These are phyloP conservation scores for Fonsecaea pedrosoi DNA, from an alignment of 2,329 filamentous ascomycete genomes.

Conservation along the genomic window DNA sequence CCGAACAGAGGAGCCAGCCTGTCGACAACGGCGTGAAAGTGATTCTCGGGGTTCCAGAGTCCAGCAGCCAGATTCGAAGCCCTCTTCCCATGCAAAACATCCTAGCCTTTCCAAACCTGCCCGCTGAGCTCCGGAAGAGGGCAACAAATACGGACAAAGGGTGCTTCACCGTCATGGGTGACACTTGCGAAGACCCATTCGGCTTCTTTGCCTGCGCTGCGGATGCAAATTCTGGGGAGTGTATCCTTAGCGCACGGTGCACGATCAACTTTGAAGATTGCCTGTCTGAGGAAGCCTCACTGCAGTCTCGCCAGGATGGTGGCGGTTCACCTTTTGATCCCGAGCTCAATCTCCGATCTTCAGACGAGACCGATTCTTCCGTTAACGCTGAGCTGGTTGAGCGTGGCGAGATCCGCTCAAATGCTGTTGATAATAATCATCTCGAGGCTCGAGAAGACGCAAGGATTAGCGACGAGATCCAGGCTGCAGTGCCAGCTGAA, in stretches of 20 bases:
- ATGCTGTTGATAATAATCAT: slow-evolving; percentile 1
- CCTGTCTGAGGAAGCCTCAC: neutral
- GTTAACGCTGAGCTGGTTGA: neutral
- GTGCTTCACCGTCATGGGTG: slow-evolving; percentile 5
- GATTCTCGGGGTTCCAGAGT: slow-evolving; percentile 1
- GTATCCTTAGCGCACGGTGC: neutral
- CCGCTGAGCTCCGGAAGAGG: neutral
- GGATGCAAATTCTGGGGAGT: neutral
- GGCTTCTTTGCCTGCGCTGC: neutral
- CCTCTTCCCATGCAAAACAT: slow-evolving; percentile 21
- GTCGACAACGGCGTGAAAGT: slow-evolving; percentile 2
- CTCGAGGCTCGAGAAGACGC: neutral
- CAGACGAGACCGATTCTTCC: neutral
- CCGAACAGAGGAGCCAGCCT: neutral
- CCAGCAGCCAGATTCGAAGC: slow-evolving; percentile 6
- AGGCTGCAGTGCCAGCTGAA: slow-evolving; percentile 17
- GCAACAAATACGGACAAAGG: neutral
- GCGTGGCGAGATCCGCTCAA: slow-evolving; percentile 3
- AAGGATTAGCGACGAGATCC: slow-evolving; percentile 16
- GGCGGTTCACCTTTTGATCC: slow-evolving; percentile 12
- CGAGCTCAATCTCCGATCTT: slow-evolving; percentile 3
- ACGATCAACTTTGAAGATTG: neutral
- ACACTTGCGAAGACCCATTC: neutral
- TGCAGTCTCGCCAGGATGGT: neutral
- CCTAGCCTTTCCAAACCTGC: slow-evolving; percentile 1